Evolutionary conservation across 83 land plant species (phyloP).

Genomic region (Thuja plicata): DNA sequence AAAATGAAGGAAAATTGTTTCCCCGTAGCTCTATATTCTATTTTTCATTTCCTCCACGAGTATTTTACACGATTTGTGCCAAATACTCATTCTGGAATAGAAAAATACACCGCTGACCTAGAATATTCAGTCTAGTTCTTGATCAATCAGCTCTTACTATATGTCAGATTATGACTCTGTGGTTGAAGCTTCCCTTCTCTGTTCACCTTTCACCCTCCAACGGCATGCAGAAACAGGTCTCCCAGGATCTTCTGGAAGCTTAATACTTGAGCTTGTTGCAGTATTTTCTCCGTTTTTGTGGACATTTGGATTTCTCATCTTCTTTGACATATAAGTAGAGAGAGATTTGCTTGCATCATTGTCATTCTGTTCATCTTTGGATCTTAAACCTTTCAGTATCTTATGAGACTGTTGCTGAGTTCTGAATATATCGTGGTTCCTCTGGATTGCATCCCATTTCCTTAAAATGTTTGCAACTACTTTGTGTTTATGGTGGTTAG

Average conservation of each 20-base stretch:
- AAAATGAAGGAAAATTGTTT: no score
- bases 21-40: no score
- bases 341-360: neutral
- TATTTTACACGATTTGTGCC: no score
- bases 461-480: slow-evolving; percentile 21
- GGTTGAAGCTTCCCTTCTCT: neutral
- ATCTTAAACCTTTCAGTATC: neutral
- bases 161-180: neutral
- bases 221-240: neutral
- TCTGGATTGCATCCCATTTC: slow-evolving; percentile 34
- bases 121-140: neutral
- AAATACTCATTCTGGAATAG: neutral
- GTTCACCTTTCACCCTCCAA: slow-evolving; percentile 6
- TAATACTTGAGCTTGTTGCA: neutral
- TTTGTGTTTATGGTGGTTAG: slow-evolving; percentile 23
- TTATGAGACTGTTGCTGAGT: slow-evolving; percentile 1
- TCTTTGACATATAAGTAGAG: neutral
- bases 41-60: no score
- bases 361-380: neutral
- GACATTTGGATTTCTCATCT: neutral
- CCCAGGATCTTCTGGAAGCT: neutral
- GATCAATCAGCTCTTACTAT: neutral
- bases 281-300: neutral
- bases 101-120: neutral
- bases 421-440: neutral